phyloP scores from a whole-genome alignment of 2,329 filamentous ascomycete species.

The Colletotrichum sp. region DNA sequence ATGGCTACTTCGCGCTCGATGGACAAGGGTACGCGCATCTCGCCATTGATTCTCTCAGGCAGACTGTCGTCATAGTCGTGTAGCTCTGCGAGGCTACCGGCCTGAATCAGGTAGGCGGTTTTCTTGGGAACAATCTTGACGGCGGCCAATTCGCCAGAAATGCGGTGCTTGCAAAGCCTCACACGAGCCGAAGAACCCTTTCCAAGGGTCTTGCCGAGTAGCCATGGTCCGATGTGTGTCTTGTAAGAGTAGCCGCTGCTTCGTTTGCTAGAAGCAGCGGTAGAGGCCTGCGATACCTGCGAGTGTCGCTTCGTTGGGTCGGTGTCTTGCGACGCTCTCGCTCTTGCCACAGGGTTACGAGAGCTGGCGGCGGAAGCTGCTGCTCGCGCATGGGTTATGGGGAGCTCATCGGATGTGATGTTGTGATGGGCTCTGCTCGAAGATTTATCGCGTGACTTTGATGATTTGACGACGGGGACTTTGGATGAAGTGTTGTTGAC shows the following conservation, averaged over 20 bases:
- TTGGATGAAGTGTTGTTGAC: slow-evolving; percentile 44
- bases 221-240: slow-evolving; percentile 92
- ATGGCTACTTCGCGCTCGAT: slow-evolving; percentile 96
- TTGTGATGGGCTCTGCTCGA: neutral
- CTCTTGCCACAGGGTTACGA: slow-evolving; percentile 25
- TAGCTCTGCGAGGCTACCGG: slow-evolving; percentile 83
- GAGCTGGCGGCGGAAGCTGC: slow-evolving; percentile 12
- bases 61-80: slow-evolving; percentile 72
- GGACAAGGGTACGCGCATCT: slow-evolving; percentile 80
- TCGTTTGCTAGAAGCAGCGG: slow-evolving; percentile 37
- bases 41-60: slow-evolving; percentile 60
- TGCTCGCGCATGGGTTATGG: neutral
- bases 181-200: slow-evolving; percentile 91
- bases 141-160: slow-evolving; percentile 82
- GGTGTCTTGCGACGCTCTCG: slow-evolving; percentile 30
- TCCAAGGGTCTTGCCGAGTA: slow-evolving; percentile 86
- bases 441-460: slow-evolving; percentile 33
- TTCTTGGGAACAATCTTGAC: slow-evolving; percentile 95
- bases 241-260: slow-evolving; percentile 53
- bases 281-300: slow-evolving; percentile 45
- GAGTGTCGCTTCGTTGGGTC: slow-evolving; percentile 43
- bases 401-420: slow-evolving; percentile 2
- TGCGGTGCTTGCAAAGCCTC: slow-evolving; percentile 79
- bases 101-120: slow-evolving; percentile 79
- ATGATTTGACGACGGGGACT: slow-evolving; percentile 28